phyloP scores from a whole-genome alignment of 345 rosid species.

The Murraya koenigii region DNA sequence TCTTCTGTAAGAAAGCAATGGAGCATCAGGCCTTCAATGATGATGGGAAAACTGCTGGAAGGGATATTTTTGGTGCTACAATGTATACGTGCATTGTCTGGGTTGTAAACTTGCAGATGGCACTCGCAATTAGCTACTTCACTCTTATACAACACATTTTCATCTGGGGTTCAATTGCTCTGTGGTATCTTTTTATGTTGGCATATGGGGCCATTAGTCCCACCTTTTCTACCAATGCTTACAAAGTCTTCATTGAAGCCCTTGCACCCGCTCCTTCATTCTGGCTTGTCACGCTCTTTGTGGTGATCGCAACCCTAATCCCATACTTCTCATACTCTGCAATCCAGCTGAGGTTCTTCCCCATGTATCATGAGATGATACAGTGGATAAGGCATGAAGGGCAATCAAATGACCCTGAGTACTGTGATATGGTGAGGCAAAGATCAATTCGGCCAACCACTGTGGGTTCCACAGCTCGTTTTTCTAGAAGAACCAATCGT shows the following conservation, averaged over 20 bases:
- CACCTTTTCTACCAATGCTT: conserved; percentile 41
- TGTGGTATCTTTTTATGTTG: conserved; percentile 74
- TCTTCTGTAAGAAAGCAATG: conserved; percentile 57
- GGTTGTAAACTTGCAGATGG: conserved; percentile 87
- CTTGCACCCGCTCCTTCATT: conserved; percentile 74
- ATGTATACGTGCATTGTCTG: conserved; percentile 86
- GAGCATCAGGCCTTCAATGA: conserved; percentile 64
- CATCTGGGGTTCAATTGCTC: conserved; percentile 66
- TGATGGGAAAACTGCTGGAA: conserved; percentile 60
- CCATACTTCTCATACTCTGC: conserved; percentile 71
- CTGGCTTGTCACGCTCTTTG: conserved; percentile 67
- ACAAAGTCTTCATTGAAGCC: conserved; percentile 68
- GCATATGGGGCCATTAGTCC: conserved; percentile 55
- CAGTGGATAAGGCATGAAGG: conserved; percentile 84
- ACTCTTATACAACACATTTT: conserved; percentile 65
- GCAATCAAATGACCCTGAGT: conserved; percentile 60
- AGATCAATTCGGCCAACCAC: conserved; percentile 67
- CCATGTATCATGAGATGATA: conserved; percentile 88
- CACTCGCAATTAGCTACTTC: conserved; percentile 70
- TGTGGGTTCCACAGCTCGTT: conserved; percentile 75
- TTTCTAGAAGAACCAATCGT: conserved; percentile 26
- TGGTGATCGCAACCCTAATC: conserved; percentile 42
- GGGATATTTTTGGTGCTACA: conserved; percentile 63
- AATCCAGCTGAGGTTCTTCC: conserved; percentile 76
- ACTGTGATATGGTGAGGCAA: conserved; percentile 73